Evolutionary conservation across 345 rosid genomes (phyloP).

Genomic region (Pseudoturritis turrita): DNA sequence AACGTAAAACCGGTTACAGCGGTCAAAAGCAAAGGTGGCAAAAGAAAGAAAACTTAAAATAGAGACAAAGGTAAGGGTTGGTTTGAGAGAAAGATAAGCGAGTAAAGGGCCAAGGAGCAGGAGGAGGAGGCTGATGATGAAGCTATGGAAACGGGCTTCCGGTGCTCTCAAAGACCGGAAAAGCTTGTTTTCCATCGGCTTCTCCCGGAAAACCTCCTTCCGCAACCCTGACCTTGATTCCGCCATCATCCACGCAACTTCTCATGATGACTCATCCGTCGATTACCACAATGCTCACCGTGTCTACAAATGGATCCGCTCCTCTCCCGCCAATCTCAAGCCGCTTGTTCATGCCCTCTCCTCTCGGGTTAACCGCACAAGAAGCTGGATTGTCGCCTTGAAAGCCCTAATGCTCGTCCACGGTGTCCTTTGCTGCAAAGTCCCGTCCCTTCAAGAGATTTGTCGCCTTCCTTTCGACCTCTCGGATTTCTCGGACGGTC

Average conservation of each 20-base stretch:
- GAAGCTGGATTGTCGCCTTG: conserved; percentile 73
- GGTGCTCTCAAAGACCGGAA: conserved; percentile 76
- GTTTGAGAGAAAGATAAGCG: not conserved
- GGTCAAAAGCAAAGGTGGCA: conserved; percentile 11
- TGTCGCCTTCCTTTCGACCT: conserved; percentile 63
- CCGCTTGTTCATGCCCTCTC: conserved; percentile 50
- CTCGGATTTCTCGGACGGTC: conserved; percentile 52
- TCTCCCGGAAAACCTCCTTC: conserved; percentile 33
- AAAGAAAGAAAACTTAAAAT: conserved; percentile 21
- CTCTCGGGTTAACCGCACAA: conserved; percentile 50
- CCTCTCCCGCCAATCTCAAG: conserved; percentile 54
- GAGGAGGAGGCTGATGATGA: conserved; percentile 38
- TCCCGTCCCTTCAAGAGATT: conserved; percentile 32
- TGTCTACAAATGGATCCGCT: conserved; percentile 59
- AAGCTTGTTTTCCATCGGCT: conserved; percentile 44
- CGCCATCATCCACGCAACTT: conserved; percentile 73
- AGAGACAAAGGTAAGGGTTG: conserved; percentile 3
- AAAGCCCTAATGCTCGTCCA: conserved; percentile 78
- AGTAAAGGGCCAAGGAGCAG: not conserved
- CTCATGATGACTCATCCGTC: conserved; percentile 53
- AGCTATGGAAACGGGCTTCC: conserved; percentile 62
- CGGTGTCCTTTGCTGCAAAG: conserved; percentile 65
- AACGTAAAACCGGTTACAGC: conserved; percentile 28
- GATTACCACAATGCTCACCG: conserved; percentile 63
- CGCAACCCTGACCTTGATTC: conserved; percentile 57